Evolutionary conservation across 495 filamentous ascomycete genomes (phyloP), one percentile per base, ranked within the genome.

Genomic region (Thermothielavioides terrestris): DNA sequence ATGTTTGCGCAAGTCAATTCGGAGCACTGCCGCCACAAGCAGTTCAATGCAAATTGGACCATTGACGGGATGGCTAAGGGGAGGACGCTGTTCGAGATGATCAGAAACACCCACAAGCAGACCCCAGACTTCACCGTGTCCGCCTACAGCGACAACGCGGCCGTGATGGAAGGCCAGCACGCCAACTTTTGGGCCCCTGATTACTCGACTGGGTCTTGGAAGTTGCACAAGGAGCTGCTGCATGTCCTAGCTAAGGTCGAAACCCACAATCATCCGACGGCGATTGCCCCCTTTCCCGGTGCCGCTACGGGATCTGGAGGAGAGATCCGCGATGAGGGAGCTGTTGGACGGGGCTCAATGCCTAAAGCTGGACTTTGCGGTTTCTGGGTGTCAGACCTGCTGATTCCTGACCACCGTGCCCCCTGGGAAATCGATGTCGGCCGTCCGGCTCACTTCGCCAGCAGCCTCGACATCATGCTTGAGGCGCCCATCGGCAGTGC

Each of bases 1-100:
- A 97, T 97, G 94, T 98, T 97, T 65, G 91, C 90, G 23, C 92
- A 98, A 67, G 90, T 98, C 55, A 89, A 89, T 65, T 88, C 85
- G 2, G 85, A 89, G 68, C 85, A 89, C 61, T 83, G 79, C 56
- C 75, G 79, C 18, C 79, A 83, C 61, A 82, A 83, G 68, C 86
- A 92, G 55, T 98, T 98, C 77, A 98, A 98, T 63, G 89, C 94
- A 14, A 84, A 84, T 17, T 98, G 89, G 88, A 90, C 85, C n/a
- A 95, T 98, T 58, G 90, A 98, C 69, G 89, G 89, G 39, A 71
- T 85, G 52, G 69, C 75, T 54, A 92, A 88, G 75, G 75, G 79
- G 10, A 72, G 80, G 59, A 87, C 82, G 42, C 79, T 98, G 7
- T 97, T 98, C 58, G 80, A 79, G 34, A 96, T 97, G 92, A 98